Base-by-base conservation (phyloP, 495 filamentous ascomycete genomes). In the Annulohypoxylon moriforme region DNA sequence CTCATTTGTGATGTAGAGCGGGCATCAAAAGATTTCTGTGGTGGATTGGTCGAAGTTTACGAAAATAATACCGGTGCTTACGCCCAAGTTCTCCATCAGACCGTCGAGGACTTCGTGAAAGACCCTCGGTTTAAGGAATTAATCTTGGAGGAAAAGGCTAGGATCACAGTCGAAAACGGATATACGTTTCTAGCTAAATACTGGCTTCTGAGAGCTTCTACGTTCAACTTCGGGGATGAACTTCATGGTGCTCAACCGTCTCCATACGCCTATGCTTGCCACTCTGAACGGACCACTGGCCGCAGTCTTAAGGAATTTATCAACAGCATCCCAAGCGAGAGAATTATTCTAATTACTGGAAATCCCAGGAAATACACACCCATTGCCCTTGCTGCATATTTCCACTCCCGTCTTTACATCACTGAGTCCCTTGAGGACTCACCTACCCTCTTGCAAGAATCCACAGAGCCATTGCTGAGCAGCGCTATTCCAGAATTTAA, bases 71-170 rank as follows among this genome's bases (percentile, higher is more conserved):
- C 4, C 14, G 16, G 20, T 10, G 2, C 9, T 29, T 61, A 58
- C 13, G 22, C 67, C 38, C 71, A 73, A 16, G 66, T 70, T 49
- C 47, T 73, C 3, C 71, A 73, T 42, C 71, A 73, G 38, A 73
- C 71, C 3, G 67, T 73, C 3, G 60, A 66, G 20, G 71, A 69
- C 6, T 73, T 73, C 18, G 60, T 69, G 20, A 61, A 31, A 18
- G 40, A 66, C 9, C 61, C 60, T 7, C 61, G 52, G 1, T 73
- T 73, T 52, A 73, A 69, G 18, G 44, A 40, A 18, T 6, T 49
- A 25, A 60, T 73, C 13, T 47, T 73, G 1, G 70, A 56, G 8
- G 60, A 69, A 1, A 46, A 31, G 50, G 53, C 70, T 14, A 73
- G 33, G n/a, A 65, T 65, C 16, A 70, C 60, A 16, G 25, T 36